Evolutionary conservation across 1,284 basidiomycete genomes (phyloP).

Genomic region (Fomitiporia mediterranea): DNA sequence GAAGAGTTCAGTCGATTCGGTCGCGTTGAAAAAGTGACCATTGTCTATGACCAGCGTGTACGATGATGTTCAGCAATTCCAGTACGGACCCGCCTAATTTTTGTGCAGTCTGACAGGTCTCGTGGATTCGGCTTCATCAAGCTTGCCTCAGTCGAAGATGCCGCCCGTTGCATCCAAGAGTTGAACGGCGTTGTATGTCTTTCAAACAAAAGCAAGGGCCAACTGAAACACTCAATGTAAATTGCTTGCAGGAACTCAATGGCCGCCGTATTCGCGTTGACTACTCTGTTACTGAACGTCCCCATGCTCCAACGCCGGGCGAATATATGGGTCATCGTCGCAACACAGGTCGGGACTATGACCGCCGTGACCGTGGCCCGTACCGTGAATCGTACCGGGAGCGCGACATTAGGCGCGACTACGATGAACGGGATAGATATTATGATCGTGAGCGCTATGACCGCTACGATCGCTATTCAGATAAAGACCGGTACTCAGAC

Average conservation of each 20-base stretch:
- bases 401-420: slow-evolving; percentile 22
- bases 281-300: slow-evolving; percentile 89
- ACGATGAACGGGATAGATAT: slow-evolving; percentile 37
- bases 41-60: slow-evolving; percentile 98
- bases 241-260: slow-evolving; percentile 70
- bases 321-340: slow-evolving; percentile 95
- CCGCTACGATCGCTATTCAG: slow-evolving; percentile 26
- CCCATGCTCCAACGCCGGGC: slow-evolving; percentile 94
- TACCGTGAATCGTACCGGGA: slow-evolving; percentile 41
- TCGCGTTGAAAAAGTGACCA: slow-evolving; percentile 91
- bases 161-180: slow-evolving; percentile 81
- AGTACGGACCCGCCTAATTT: slow-evolving; percentile 18
- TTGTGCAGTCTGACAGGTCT: slow-evolving; percentile 81
- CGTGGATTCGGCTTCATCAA: slow-evolving; percentile 98
- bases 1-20: slow-evolving; percentile 90
- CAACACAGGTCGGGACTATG: slow-evolving; percentile 42
- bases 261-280: slow-evolving; percentile 96
- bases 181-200: slow-evolving; percentile 84
- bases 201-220: neutral
- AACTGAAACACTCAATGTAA: neutral
- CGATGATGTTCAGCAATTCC: slow-evolving; percentile 31
- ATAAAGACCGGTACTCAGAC: slow-evolving; percentile 38
- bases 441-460: slow-evolving; percentile 53
- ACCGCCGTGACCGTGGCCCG: slow-evolving; percentile 24
- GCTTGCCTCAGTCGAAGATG: slow-evolving; percentile 87